Percentiles rank a stretch among this genome's conserved stretches.
Evolutionary conservation across 78 protist genomes (phyloP).

Genomic region (Polysphondylium violaceum): DNA sequence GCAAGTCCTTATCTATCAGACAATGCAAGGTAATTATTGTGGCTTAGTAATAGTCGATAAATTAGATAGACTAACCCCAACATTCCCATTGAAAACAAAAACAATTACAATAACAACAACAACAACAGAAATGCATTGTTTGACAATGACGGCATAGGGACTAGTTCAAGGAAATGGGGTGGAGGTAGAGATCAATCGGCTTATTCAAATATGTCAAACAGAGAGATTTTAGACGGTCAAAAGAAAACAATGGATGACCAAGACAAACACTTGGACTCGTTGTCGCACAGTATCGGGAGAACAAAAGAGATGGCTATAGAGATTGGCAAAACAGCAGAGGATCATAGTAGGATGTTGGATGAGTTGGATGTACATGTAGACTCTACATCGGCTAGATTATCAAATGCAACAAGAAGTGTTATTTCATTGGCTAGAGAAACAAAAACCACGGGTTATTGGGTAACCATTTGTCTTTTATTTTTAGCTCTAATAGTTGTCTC

Average conservation of each 20-base stretch:
- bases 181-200: neutral
- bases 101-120: too few species aligned
- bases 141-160: neutral
- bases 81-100: too few species aligned
- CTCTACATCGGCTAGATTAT: slow-evolving; percentile 18
- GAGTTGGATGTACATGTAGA: slow-evolving; percentile 60
- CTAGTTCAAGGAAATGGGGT: slow-evolving; percentile 7
- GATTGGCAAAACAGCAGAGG: slow-evolving; percentile 49
- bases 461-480: slow-evolving; percentile 35
- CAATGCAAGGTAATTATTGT: slow-evolving; percentile 42
- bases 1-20: slow-evolving; percentile 41
- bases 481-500: slow-evolving; percentile 44
- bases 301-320: slow-evolving; percentile 45
- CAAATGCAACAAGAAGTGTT: slow-evolving; percentile 47
- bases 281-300: slow-evolving; percentile 25
- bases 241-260: slow-evolving; percentile 46
- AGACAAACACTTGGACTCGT: slow-evolving; percentile 48
- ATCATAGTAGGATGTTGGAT: slow-evolving; percentile 38
- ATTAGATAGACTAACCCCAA: neutral
- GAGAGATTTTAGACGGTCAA: slow-evolving; percentile 43
- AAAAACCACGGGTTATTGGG: slow-evolving; percentile 56
- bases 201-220: slow-evolving; percentile 5
- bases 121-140: slow-evolving; percentile 9
- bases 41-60: neutral
- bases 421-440: slow-evolving; percentile 17